Evolutionary conservation across 352 stramenopile species (phyloP), one percentile per base, ranked within the genome.

Genomic region (Thraustochytrium sp.): DNA sequence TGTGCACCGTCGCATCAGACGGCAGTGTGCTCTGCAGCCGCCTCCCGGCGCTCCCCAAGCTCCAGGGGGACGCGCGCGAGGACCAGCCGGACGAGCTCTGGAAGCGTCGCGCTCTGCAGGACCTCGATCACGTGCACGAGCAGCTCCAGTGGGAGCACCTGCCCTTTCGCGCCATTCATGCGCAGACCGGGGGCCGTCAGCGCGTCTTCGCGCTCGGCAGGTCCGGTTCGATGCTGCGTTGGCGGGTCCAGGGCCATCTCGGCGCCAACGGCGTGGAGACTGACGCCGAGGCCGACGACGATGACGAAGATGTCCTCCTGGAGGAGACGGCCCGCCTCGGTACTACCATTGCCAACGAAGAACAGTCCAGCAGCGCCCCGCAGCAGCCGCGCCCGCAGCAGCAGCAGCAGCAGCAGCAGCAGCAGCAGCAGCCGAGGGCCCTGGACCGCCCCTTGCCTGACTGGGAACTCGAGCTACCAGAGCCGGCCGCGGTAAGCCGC

Each of bases 131-230:
- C 29, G 26, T 64, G 5, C 21, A 8, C 16, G 48, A 64, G 23
- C 68, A 80, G 68, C 53, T 80, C 23, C 31, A 80, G 34, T 80
- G 68, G 68, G 68, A 80, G 42, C 44, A 55, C 18, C 53, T 80
- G 3, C 68, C 68, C 34, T 80, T 80, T 63, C 68, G 53, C 68
- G 46, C 68, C 11, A 75, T 80, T 44, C 31, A 18, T 21, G n/a
- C 48, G 11, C 68, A 13, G 5, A n/a, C 16, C n/a, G 68, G 68
- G 34, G n/a, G n/a, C n/a, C 68, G 68, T 3, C 68, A 80, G 44
- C 68, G 68, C 5, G 51, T 80, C 26, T 80, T 65, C 51, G n/a
- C 68, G 13, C 11, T 65, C 13, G 68, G 68, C 49, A 23, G 48
- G 21, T 63, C 44, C 42, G 68, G 68, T 0, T 55, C 48, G 13